phyloP scores from a whole-genome alignment of 2,329 filamentous ascomycete genomes.

The Tolypocladium inflatum region DNA sequence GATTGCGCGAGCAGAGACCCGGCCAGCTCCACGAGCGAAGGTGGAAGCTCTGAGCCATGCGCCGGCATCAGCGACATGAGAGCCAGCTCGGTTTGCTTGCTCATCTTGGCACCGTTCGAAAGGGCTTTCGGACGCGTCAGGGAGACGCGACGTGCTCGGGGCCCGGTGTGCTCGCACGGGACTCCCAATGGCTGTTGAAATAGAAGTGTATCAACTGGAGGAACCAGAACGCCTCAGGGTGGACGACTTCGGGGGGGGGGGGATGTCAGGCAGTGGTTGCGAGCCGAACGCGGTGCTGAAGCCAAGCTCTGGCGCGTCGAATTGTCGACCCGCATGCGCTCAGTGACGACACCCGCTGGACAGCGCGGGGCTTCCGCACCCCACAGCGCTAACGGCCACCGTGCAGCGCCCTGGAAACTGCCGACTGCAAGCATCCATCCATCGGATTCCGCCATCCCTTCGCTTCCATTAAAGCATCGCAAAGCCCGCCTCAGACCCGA shows the following conservation, averaged over 20 bases:
- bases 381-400: background rate
- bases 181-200: background rate
- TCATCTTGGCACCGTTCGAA: slow-evolving; percentile 42
- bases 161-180: background rate
- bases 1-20: slow-evolving; percentile 72
- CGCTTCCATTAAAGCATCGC: background rate
- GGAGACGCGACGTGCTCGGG: background rate
- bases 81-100: slow-evolving; percentile 62
- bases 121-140: background rate
- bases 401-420: background rate
- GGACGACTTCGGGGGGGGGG: background rate
- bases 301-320: background rate
- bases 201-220: background rate
- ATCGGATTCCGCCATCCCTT: background rate
- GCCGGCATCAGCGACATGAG: slow-evolving; percentile 67
- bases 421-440: background rate
- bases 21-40: slow-evolving; percentile 61
- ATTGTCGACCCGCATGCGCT: background rate
- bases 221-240: background rate
- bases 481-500: background rate
- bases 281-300: background rate
- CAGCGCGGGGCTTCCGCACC: background rate
- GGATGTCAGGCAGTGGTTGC: background rate
- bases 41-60: slow-evolving; percentile 56
- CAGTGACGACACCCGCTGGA: background rate